Evolutionary conservation across 1,284 basidiomycete species (phyloP).

Genomic region (Somion occarium): DNA sequence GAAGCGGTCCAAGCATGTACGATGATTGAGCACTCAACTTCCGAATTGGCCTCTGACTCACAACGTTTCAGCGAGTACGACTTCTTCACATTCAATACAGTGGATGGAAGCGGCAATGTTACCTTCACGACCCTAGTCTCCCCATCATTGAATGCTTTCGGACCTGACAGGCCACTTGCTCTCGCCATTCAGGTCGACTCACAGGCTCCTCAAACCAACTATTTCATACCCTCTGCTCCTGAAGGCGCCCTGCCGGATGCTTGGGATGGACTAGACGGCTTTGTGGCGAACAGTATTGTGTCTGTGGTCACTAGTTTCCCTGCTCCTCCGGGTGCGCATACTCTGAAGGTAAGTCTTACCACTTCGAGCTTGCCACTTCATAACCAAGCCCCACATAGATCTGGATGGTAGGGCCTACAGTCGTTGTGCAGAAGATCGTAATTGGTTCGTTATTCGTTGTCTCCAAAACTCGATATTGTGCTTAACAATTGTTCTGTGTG

Average conservation of each 20-base stretch:
- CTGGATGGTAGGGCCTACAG: slow-evolving; percentile 56
- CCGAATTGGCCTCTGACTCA: too few species aligned
- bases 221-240: slow-evolving; percentile 46
- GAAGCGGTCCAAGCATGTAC: slow-evolving; percentile 55
- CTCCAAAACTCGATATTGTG: neutral
- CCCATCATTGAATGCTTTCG: slow-evolving; percentile 55
- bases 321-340: slow-evolving; percentile 47
- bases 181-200: slow-evolving; percentile 55
- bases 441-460: slow-evolving; percentile 37
- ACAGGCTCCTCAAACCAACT: slow-evolving; percentile 35
- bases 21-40: too few species aligned
- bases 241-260: slow-evolving; percentile 46
- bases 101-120: slow-evolving; percentile 39
- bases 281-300: slow-evolving; percentile 26
- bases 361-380: neutral
- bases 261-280: slow-evolving; percentile 59
- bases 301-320: slow-evolving; percentile 33
- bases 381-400: slow-evolving; percentile 31
- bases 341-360: slow-evolving; percentile 38
- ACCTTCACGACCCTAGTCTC: slow-evolving; percentile 48
- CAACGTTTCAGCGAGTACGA: slow-evolving; percentile 48
- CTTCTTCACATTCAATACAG: slow-evolving; percentile 54
- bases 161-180: slow-evolving; percentile 44
- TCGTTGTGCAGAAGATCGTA: slow-evolving; percentile 57
- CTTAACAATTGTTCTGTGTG: neutral